These are phyloP conservation scores for Oehlia diaphana DNA, from an alignment of 192 early-diverging fungal species.

Conservation along the genomic window DNA sequence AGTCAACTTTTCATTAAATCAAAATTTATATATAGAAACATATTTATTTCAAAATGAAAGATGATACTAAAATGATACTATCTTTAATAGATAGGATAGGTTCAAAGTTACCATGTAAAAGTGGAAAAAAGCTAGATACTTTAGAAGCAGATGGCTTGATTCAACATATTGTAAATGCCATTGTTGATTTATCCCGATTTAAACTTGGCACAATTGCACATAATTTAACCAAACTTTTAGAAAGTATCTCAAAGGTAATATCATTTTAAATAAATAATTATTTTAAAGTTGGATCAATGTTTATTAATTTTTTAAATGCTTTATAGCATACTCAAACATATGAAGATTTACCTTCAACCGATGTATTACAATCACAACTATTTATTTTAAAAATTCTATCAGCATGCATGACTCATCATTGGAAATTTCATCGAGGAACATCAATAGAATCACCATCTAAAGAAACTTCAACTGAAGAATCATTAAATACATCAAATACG, in stretches of 20 bases:
- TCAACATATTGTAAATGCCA: conserved; percentile 71
- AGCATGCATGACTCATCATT: conserved; percentile 83
- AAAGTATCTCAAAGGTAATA: conserved; percentile 68
- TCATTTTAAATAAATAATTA: not conserved
- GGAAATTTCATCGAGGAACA: conserved; percentile 67
- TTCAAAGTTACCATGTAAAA: conserved; percentile 74
- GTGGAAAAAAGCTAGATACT: conserved; percentile 59
- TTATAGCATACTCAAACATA: conserved; percentile 40
- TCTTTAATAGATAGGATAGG: conserved; percentile 44
- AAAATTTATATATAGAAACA: too few relatives aligned
- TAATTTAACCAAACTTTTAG: conserved; percentile 68
- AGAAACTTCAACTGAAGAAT: not conserved
- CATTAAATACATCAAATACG: not conserved
- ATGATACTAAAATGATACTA: not conserved
- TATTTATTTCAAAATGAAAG: conserved; percentile 5
- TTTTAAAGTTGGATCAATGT: not conserved
- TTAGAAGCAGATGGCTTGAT: conserved; percentile 78
- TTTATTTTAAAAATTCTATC: conserved; percentile 83
- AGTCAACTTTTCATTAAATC: too few relatives aligned
- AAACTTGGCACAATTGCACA: conserved; percentile 68
- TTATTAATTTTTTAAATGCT: not conserved
- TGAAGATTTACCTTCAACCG: conserved; percentile 54
- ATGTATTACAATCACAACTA: conserved; percentile 83
- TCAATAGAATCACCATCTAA: conserved; percentile 35
- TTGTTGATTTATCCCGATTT: conserved; percentile 80